phyloP scores from a whole-genome alignment of 2,329 filamentous ascomycete genomes.

The Emergomyces pasteurianus region DNA sequence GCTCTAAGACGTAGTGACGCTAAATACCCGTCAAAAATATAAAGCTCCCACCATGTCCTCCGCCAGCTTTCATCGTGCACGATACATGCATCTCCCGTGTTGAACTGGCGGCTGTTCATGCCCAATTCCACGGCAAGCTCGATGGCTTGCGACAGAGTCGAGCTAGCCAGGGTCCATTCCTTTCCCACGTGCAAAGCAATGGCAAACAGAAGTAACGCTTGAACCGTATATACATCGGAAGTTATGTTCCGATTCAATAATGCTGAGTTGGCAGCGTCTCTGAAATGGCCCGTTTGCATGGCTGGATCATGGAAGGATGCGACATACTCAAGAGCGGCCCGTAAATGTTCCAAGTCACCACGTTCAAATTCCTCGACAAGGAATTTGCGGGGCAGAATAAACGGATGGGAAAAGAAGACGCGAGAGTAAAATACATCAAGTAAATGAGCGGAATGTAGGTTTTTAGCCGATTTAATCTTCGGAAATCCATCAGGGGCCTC shows the following conservation, averaged over 20 bases:
- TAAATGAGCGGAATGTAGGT: neutral
- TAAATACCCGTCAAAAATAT: constrained; percentile 3
- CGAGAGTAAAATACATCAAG: constrained; percentile 4
- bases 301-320: constrained; percentile 3
- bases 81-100: neutral
- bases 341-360: neutral
- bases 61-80: constrained; percentile 4
- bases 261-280: neutral
- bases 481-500: neutral
- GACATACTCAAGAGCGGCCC: neutral
- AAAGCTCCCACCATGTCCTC: constrained; percentile 5
- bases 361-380: constrained; percentile 1
- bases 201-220: constrained; percentile 3
- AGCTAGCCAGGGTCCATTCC: neutral
- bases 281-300: constrained; percentile 3
- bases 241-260: neutral
- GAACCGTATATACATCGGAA: constrained; percentile 2
- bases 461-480: neutral
- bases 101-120: constrained; percentile 1
- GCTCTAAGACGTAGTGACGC: neutral
- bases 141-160: neutral
- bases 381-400: constrained; percentile 2
- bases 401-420: constrained; percentile 1
- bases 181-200: neutral
- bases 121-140: constrained; percentile 2